Percentiles rank a stretch among this genome's conserved stretches.
Evolutionary conservation across 306 rosid species (phyloP).

Genomic region (Rosa rugosa): DNA sequence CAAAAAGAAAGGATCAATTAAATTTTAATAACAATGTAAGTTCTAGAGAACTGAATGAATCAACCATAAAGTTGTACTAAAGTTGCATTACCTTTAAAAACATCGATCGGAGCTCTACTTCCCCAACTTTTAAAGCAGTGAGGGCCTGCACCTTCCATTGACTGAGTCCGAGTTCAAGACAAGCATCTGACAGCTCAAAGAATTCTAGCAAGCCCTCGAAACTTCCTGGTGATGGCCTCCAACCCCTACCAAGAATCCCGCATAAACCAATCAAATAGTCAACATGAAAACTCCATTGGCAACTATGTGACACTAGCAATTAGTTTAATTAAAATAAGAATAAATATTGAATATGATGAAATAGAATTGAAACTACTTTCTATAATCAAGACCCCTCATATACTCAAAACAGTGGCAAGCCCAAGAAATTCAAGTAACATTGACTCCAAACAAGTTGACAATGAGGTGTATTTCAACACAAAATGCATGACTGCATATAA

Average conservation of each 20-base stretch:
- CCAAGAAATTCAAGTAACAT: not conserved
- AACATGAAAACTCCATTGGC: constrained; percentile 1
- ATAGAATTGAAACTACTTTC: not conserved
- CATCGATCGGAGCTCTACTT: constrained; percentile 57
- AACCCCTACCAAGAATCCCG: constrained; percentile 60
- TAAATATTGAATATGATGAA: not conserved
- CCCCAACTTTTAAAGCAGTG: constrained; percentile 55
- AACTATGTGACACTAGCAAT: not conserved
- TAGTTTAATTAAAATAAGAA: not conserved
- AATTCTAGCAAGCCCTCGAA: constrained; percentile 33
- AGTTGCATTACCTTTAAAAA: constrained; percentile 58
- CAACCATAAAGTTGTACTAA: constrained; percentile 4
- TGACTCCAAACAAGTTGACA: not conserved
- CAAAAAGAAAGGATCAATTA: constrained; percentile 12
- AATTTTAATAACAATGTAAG: constrained; percentile 20
- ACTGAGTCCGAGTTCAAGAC: constrained; percentile 70
- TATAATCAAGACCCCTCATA: not conserved
- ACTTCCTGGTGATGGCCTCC: constrained; percentile 77
- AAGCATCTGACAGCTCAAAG: constrained; percentile 33
- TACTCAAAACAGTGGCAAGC: not conserved
- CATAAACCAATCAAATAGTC: constrained; percentile 10
- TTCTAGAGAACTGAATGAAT: constrained; percentile 14
- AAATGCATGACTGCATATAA: constrained; percentile 24
- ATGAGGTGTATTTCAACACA: not conserved
- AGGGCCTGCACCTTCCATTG: constrained; percentile 67